Evolutionary conservation across 176 grass and related monocot genomes (phyloP).

Genomic region (Carex myosuroides): DNA sequence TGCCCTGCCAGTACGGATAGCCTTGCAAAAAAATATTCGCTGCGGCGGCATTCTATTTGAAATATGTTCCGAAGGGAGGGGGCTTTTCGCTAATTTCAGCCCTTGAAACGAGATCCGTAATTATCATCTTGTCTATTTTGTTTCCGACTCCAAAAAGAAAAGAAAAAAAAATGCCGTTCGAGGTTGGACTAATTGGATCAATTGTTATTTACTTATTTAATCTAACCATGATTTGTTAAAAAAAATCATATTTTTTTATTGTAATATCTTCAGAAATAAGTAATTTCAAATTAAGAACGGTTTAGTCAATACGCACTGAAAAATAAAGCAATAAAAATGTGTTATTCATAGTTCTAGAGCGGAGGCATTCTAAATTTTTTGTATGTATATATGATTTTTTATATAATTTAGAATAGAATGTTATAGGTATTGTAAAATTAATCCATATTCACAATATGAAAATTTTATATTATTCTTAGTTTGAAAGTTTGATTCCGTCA

Average conservation of each 20-base stretch:
- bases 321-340: background rate
- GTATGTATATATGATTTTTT: no score
- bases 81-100: background rate
- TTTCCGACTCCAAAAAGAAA: background rate
- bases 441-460: no score
- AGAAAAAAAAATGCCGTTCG: background rate
- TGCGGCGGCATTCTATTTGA: background rate
- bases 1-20: background rate
- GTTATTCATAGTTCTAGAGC: no score
- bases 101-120: background rate
- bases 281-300: background rate
- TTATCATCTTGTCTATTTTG: background rate
- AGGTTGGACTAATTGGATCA: background rate
- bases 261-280: background rate
- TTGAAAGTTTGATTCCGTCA: no score
- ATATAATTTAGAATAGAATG: no score
- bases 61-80: background rate
- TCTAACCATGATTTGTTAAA: no score
- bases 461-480: no score
- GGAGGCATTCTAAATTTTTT: no score
- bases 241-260: no score
- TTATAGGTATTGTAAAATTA: no score
- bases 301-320: background rate
- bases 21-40: background rate
- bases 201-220: no score